These are phyloP conservation scores for Scytalidium sp. DNA, from an alignment of 2,329 filamentous ascomycete genomes.

Conservation along the genomic window DNA sequence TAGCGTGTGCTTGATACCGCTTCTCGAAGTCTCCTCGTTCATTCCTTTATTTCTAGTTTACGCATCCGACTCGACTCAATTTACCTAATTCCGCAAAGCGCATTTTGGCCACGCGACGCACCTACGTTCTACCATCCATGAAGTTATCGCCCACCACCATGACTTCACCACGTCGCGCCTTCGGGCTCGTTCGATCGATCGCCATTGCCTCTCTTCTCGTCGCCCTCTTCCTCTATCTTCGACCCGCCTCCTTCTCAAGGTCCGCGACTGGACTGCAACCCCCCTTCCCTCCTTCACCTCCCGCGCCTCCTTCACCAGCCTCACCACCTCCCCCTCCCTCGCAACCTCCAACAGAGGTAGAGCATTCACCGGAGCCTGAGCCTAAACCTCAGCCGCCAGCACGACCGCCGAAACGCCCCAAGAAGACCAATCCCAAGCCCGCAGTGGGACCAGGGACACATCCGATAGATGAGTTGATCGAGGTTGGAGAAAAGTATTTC, in stretches of 20 bases:
- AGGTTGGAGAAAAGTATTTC: conserved; percentile 35
- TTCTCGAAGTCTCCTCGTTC: neutral
- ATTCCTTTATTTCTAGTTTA: neutral
- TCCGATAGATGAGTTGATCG: conserved; percentile 44
- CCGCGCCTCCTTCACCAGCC: conserved; percentile 10
- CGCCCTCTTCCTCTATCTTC: conserved; percentile 12
- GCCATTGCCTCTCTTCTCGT: conserved; percentile 13
- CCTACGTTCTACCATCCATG: conserved; percentile 9
- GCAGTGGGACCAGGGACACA: too few species aligned
- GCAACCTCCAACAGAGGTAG: neutral
- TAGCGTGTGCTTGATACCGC: neutral
- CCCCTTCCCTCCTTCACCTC: conserved; percentile 6
- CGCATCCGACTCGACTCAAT: neutral
- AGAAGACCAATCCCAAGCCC: too few species aligned
- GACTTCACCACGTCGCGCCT: conserved; percentile 24
- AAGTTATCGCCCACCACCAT: conserved; percentile 24
- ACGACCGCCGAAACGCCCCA: too few species aligned
- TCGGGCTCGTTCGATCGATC: conserved; percentile 18
- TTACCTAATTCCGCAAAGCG: too few species aligned
- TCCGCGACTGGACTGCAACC: too few species aligned
- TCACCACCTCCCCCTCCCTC: too few species aligned
- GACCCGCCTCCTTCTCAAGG: conserved; percentile 2
- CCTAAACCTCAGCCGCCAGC: too few species aligned
- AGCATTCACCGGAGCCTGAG: conserved; percentile 1
- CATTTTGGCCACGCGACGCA: neutral